Conservation (phyloP, 495 filamentous ascomycete species). For the Endocarpon pusillum region DNA sequence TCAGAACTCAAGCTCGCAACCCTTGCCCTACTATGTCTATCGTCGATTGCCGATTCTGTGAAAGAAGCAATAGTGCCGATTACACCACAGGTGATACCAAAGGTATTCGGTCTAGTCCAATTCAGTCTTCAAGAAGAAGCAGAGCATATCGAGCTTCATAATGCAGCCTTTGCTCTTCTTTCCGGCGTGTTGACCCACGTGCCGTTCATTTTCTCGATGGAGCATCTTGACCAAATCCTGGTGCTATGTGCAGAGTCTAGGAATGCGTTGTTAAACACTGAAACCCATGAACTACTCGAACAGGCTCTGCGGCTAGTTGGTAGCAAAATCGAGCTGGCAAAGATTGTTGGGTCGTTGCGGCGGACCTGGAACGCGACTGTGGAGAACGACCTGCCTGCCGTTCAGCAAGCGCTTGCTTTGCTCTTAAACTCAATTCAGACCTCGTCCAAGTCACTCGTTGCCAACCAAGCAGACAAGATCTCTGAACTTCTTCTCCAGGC, state of each 20-base stretch:
- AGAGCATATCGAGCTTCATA: conserved; percentile 47
- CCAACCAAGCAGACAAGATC: conserved; percentile 49
- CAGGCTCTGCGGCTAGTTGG: conserved; percentile 56
- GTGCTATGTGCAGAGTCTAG: conserved; percentile 51
- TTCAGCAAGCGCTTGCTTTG: conserved; percentile 46
- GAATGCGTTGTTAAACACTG: conserved; percentile 22
- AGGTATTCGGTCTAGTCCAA: conserved; percentile 48
- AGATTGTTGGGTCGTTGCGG: conserved; percentile 48
- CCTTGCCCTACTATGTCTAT: conserved; percentile 72
- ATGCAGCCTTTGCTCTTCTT: conserved; percentile 64
- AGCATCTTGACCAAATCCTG: conserved; percentile 53
- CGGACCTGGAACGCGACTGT: conserved; percentile 51
- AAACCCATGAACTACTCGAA: conserved; percentile 42
- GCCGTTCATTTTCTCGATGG: conserved; percentile 67
- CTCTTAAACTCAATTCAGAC: conserved; percentile 53
- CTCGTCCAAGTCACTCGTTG: conserved; percentile 54
- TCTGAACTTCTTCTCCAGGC: conserved; percentile 50
- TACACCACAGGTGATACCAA: conserved; percentile 55
- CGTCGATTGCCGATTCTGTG: conserved; percentile 76
- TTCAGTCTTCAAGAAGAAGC: conserved; percentile 35
- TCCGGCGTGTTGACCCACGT: conserved; percentile 60
- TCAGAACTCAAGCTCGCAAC: conserved; percentile 53
- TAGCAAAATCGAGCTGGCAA: conserved; percentile 51
- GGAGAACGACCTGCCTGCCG: conserved; percentile 38
- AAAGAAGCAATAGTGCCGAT: conserved; percentile 69